Evolutionary conservation across 352 stramenopile genomes (phyloP).

Genomic region (Phytophthora syringae): DNA sequence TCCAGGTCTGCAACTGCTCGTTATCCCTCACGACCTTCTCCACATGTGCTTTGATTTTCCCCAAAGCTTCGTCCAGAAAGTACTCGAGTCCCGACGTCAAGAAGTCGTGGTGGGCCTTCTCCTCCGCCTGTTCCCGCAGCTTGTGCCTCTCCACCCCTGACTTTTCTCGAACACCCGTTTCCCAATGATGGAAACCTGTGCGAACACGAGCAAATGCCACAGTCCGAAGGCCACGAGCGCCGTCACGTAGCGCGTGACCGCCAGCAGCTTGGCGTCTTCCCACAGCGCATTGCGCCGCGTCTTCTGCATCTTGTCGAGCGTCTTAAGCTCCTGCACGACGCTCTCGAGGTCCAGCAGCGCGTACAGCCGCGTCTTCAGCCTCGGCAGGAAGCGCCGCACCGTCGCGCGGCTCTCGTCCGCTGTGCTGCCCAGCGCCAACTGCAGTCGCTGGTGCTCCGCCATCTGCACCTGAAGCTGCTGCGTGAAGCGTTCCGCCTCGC

Average conservation of each 20-base stretch:
- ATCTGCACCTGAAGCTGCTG: conserved; percentile 76
- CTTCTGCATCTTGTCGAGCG: conserved; percentile 73
- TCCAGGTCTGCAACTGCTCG: conserved; percentile 67
- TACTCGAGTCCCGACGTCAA: conserved; percentile 81
- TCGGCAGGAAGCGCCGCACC: conserved; percentile 77
- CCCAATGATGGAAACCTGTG: conserved; percentile 78
- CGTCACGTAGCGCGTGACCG: conserved; percentile 78
- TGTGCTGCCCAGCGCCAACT: conserved; percentile 71
- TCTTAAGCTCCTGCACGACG: conserved; percentile 77
- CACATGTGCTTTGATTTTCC: conserved; percentile 67
- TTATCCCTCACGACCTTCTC: conserved; percentile 58
- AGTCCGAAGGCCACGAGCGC: conserved; percentile 74
- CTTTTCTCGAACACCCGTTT: conserved; percentile 80
- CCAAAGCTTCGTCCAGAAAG: conserved; percentile 73
- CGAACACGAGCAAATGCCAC: conserved; percentile 84
- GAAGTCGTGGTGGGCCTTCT: conserved; percentile 71
- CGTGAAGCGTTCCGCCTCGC: conserved; percentile 74
- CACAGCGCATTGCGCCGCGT: conserved; percentile 65
- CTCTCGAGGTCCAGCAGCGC: conserved; percentile 69
- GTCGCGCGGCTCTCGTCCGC: conserved; percentile 79
- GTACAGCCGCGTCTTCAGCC: conserved; percentile 67
- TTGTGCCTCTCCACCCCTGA: conserved; percentile 23
- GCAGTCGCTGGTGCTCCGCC: conserved; percentile 77
- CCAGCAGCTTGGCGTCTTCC: conserved; percentile 76
- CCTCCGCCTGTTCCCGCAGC: conserved; percentile 39